These are phyloP conservation scores for Spongiforma sp. DNA, from an alignment of 1,284 basidiomycete genomes.

Conservation along the genomic window DNA sequence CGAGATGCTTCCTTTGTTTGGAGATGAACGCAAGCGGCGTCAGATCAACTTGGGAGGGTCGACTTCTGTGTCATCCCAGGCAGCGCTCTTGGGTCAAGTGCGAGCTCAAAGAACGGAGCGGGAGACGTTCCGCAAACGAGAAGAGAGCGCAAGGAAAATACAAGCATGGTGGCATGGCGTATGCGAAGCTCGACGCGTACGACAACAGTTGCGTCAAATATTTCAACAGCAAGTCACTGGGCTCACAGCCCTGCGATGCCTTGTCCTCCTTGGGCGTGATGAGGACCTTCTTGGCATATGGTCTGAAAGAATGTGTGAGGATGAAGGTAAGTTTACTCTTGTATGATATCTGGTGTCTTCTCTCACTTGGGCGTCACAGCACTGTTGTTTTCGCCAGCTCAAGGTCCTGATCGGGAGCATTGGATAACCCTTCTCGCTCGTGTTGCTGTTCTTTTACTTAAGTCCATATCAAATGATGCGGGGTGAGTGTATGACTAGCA, in stretches of 20 bases:
- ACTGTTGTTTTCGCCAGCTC: conserved; percentile 46
- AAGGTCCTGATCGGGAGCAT: conserved; percentile 45
- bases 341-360: background rate
- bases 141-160: conserved; percentile 62
- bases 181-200: conserved; percentile 44
- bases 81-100: conserved; percentile 65
- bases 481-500: conserved; percentile 42
- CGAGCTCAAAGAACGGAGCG: conserved; percentile 62
- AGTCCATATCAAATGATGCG: conserved; percentile 52
- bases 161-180: conserved; percentile 74
- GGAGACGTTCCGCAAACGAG: conserved; percentile 54
- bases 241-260: conserved; percentile 60
- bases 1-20: conserved; percentile 38
- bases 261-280: conserved; percentile 64
- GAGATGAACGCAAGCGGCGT: conserved; percentile 48
- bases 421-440: conserved; percentile 65
- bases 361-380: conserved; percentile 36
- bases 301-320: conserved; percentile 42
- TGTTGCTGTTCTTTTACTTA: conserved; percentile 53
- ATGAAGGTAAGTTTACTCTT: conserved; percentile 46
- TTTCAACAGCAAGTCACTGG: conserved; percentile 49
- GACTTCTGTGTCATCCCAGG: conserved; percentile 54
- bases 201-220: conserved; percentile 44
- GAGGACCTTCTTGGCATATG: conserved; percentile 57
- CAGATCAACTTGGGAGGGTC: conserved; percentile 81